Evolutionary conservation across 148 eudicot genomes (phyloP), one percentile per base, ranked within the genome.

Genomic region (Amaranthus palmeri): DNA sequence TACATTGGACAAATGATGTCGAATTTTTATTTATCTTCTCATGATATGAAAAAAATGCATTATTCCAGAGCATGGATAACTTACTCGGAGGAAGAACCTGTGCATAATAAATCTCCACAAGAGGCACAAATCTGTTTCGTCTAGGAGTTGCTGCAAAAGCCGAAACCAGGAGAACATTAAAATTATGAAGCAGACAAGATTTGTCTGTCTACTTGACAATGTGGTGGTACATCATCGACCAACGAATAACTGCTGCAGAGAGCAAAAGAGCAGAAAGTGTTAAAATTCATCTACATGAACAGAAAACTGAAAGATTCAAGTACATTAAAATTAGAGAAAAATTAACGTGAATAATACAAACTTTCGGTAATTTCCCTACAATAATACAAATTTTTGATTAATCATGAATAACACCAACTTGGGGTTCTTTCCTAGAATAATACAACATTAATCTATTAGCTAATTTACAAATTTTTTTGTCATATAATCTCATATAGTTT

Each of bases 111-210:
- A 54, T 15, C 49, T 47, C 65, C 64, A 15, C 53, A 62, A 54
- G 53, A 58, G 45, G 54, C 56, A 48, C 55, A 73, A 47, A 69
- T 54, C 55, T 78, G 58, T 48, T 25, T 40, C 73, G 56, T 68
- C 54, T 68, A 54, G 36, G 48, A 65, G 54, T 54, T 62, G 53
- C 77, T 61, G 77, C 60, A 73, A 10, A 62, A 9, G 55, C 12
- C 14, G 54, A 62, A 72, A 62, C 12, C 52, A 47, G 44, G 6
- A 73, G 54, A 45, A 68, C 42, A 61, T 15, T 9, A 68, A 44
- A 6, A 41, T 49, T 52, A 67, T 13, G 46, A 69, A 61, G 62
- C 42, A 50, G 15, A 17, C 53, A n/a, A 53, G 15, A 70, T 44
- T 12, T 47, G 49, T 9, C 57, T 42, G 8, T 54, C 54, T 14